phyloP scores from a whole-genome alignment of 345 rosid genomes.

The Populus deltoides region DNA sequence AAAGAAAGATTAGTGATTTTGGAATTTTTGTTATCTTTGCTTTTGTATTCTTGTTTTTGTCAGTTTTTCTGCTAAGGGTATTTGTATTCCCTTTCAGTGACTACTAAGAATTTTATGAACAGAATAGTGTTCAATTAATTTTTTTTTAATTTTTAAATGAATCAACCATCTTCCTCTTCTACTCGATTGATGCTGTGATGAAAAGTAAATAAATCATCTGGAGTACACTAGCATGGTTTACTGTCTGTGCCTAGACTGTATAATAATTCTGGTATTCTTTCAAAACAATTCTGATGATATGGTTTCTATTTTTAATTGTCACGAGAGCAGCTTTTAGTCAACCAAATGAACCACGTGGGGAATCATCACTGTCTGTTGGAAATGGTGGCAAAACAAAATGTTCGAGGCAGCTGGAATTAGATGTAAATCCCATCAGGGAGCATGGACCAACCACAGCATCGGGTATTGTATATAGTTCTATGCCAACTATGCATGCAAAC shows the following conservation, averaged over 20 bases:
- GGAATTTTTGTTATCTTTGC: not conserved
- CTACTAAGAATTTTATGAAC: not conserved
- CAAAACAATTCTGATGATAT: not conserved
- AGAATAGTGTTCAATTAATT: not conserved
- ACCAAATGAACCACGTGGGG: conserved; percentile 39
- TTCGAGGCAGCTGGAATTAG: conserved; percentile 31
- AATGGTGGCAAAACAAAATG: conserved; percentile 36
- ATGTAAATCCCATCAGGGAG: conserved; percentile 17
- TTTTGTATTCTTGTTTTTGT: too few relatives aligned
- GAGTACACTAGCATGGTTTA: not conserved
- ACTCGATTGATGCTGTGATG: not conserved
- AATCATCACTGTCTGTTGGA: conserved; percentile 22
- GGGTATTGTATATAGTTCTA: conserved; percentile 46
- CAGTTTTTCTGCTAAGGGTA: not conserved
- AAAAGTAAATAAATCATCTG: not conserved
- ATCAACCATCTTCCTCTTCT: not conserved
- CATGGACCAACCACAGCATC: conserved; percentile 32
- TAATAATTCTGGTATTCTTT: not conserved
- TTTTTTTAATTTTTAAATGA: too few relatives aligned
- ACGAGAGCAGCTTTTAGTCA: conserved; percentile 27
- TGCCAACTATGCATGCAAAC: conserved; percentile 60
- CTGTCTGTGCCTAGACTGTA: not conserved
- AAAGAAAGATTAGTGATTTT: not conserved
- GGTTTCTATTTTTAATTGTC: not conserved
- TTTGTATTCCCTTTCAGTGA: too few relatives aligned